Base-by-base conservation (phyloP, 1,284 basidiomycete species). In the Ustilago bromivora region DNA sequence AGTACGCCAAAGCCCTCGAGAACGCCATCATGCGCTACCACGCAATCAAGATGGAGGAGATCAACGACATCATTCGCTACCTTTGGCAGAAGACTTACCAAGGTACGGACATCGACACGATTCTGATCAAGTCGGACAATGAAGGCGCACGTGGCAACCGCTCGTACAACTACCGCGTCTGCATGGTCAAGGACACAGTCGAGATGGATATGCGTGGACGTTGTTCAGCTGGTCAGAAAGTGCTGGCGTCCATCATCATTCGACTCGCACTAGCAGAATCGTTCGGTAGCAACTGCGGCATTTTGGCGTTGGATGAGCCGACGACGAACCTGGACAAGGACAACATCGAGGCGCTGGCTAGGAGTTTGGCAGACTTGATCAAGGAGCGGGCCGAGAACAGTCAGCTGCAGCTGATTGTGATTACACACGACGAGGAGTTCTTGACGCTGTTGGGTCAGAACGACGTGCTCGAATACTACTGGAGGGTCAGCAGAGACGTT, bases 151-250 rank as follows among this genome's bases (percentile, higher is more conserved):
- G 73, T 10, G 80, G 75, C 43, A 69, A 81, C 51, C 59, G 83
- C 10, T 94, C 95, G n/a, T 99, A 99, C 89, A 99, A 99, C 87
- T 99, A 99, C 87, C 90, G 97, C 67, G 97, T 96, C 78, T 75
- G 90, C 88, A 99, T 99, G 96, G 93, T 93, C 71, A 99, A 98
- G 88, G 96, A 98, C 85, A 92, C 95, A 82, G 95, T 98, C 2
- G 96, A 99, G 87, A 96, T 99, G 92, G 96, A 99, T 86, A 99
- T 99, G 96, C 92, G 96, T 69, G 97, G 97, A 34, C 91, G 97
- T 71, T 99, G 97, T 87, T 96, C 94, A 23, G 97, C 97, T 0
- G 97, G 97, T 0, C 97, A 99, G 87, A 99, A 99, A 88, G 98
- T 98, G 89, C 88, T 99, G 66, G 97, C 97, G 34, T 97, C 94